Percentiles rank a stretch among this genome's conserved stretches.
phyloP scores from a whole-genome alignment of 2,329 filamentous ascomycete species.

The Diaporthe sp. region DNA sequence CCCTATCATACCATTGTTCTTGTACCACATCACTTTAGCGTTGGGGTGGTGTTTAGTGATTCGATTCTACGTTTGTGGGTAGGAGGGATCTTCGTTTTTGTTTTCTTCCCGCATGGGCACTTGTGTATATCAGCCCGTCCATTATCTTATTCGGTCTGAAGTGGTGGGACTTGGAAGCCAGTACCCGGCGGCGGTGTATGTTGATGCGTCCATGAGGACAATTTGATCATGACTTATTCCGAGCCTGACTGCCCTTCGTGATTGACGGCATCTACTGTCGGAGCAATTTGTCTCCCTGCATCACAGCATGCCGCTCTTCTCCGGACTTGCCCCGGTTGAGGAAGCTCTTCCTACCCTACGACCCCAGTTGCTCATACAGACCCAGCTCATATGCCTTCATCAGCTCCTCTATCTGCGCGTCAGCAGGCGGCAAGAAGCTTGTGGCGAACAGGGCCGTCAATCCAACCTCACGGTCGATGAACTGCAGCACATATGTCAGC shows the following conservation, averaged over 20 bases:
- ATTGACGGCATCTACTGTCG: not conserved
- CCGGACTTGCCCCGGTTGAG: not conserved
- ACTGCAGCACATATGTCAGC: constrained; percentile 42
- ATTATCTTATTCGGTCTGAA: not conserved
- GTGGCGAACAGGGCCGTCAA: constrained; percentile 56
- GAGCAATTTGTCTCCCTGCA: not conserved
- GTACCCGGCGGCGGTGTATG: not conserved
- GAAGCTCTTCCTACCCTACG: not conserved
- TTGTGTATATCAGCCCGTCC: constrained; percentile 33
- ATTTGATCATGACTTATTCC: constrained; percentile 8
- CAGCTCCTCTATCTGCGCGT: constrained; percentile 6
- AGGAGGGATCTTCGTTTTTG: not conserved
- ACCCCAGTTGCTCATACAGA: not conserved
- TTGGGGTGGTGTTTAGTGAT: constrained; percentile 30
- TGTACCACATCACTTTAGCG: constrained; percentile 32
- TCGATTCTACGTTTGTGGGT: constrained; percentile 7
- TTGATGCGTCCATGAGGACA: constrained; percentile 22
- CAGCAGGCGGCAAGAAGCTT: constrained; percentile 50
- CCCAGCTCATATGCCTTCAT: constrained; percentile 24
- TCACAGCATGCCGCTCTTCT: not conserved
- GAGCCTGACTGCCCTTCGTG: not conserved
- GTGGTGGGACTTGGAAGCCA: not conserved
- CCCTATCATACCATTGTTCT: constrained; percentile 21
- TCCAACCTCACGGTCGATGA: constrained; percentile 51
- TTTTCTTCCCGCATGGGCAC: not conserved